Evolutionary conservation across 805 yeast genomes (phyloP), one percentile per base, ranked within the genome.

Genomic region (Jamesozyma hellenica): DNA sequence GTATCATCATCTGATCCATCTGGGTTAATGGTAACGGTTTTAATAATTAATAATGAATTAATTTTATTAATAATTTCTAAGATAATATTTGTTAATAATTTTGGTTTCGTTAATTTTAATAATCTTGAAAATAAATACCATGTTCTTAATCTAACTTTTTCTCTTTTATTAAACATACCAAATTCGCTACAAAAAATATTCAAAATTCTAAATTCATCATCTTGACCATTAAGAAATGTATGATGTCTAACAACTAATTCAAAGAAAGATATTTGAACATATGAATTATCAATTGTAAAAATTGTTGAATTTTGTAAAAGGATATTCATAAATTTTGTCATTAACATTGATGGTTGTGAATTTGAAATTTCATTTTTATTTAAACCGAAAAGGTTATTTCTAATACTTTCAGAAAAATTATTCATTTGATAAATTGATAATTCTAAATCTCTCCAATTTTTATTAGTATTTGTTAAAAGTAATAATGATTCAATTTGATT

Each of bases 101-200:
- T 64, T 28, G 87, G 86, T 53, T 78, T 81, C 2, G 90, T 79
- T 35, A 81, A 66, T 55, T 82, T 85, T 44, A 87, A 71, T 52
- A 88, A 83, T 57, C 94, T 74, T 53, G 79, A 79, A 51, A 90
- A 85, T 46, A 88, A 66, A 58, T 85, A 90, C 96, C 97, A 92
- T 32, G 94, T 72, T 58, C 96, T 77, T 41, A 76, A 69, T 51
- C 87, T 77, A 4, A 88, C 96, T 45, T 77, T 81, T 42, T 73
- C 81, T 48, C 72, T 69, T 4, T 70, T 67, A 61, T 81, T 85
- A 59, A 85, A 87, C 45, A 90, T 73, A 13, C 96, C 97, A 49
- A 79, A 71, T 28, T 77, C 78, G 14, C 92, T 77, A 34, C 86
- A 75, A 56, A 92, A 90, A 17, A 83, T 72, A 49, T 83, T 82